Evolutionary conservation across 129 eudicot species (phyloP).

Genomic region (Heracleum sosnowskyi): DNA sequence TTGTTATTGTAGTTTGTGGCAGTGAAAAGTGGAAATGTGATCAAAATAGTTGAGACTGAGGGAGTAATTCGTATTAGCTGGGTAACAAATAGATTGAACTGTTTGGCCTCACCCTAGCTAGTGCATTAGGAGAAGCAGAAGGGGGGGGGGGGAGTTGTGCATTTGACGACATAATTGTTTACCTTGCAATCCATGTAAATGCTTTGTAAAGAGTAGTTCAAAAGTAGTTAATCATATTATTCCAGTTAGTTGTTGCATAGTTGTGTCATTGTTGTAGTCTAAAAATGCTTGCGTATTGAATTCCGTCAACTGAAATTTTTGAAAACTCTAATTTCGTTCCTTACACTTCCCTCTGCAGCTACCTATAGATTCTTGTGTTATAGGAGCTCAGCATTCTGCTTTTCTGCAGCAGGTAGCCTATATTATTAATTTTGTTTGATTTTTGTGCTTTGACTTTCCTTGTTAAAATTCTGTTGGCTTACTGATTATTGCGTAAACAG

Average conservation of each 20-base stretch:
- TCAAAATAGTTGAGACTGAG: neutral
- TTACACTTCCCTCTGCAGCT: constrained; percentile 37
- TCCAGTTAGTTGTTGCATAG: neutral
- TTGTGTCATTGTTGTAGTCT: neutral
- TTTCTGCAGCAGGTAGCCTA: constrained; percentile 79
- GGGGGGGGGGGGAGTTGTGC: neutral
- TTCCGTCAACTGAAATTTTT: neutral
- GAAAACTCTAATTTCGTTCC: neutral
- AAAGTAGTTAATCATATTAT: neutral
- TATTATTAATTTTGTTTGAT: neutral
- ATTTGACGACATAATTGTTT: neutral
- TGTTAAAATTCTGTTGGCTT: constrained; percentile 6
- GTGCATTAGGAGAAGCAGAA: neutral
- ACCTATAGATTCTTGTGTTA: constrained; percentile 86
- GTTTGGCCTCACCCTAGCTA: neutral
- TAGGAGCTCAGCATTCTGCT: constrained; percentile 87
- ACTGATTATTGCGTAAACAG: constrained; percentile 21
- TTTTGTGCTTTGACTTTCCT: neutral
- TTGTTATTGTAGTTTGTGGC: neutral
- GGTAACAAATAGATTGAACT: neutral
- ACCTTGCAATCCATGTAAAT: neutral
- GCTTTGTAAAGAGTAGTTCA: neutral
- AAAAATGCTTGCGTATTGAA: neutral
- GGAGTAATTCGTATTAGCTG: neutral
- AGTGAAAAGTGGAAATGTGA: neutral